Base-by-base conservation (phyloP, 1,284 basidiomycete species). In the Pholiota adiposa region DNA sequence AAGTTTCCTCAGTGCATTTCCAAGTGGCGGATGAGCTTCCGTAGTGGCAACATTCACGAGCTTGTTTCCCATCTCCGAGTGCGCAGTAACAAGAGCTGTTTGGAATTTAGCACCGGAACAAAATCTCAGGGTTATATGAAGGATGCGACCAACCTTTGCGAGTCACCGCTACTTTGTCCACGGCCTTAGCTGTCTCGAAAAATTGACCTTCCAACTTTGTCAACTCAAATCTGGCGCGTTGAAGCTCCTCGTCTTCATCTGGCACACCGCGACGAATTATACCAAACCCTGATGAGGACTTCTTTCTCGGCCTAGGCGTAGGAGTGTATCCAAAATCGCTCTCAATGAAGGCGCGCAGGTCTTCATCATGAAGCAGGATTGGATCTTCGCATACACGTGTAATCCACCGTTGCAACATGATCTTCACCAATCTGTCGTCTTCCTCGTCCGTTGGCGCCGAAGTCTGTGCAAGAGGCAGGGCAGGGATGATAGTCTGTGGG, bases 391-490 rank as follows among this genome's bases (percentile, higher is more conserved):
- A 95, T 38, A 98, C 85, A 53, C 96, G 81, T 6, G 91, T 88
- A 60, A 97, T 84, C 95, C 96, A 98, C 61, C 93, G 82, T 75
- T 97, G 96, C 23, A 97, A 81, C 83, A 95, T 93, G 63, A 96
- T 91, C 70, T 90, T 90, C 40, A 98, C 93, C 1, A 98, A 82
- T 33, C 96, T 83, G 73, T 98, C 96, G 73, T 98, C 94, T 75
- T 98, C 96, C 76, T 97, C 96, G 71, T 97, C 95, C 14, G 93
- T 96, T 21, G 93, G 90, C 1, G 96, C 96, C 1, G 94, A 96
- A 0, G 95, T 97, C 65, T 96, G 93, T 1, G 94, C 86, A 19
- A 97, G 82, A 0, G 96, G 95, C 11, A 97, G 82, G 3, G 96
- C 96, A 12, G 96, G 93, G 12, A 97, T 83, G 67, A 97, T 96